These are phyloP conservation scores for Zygosaccharomyces sapae DNA, from an alignment of 1,139 yeast species.

Conservation along the genomic window DNA sequence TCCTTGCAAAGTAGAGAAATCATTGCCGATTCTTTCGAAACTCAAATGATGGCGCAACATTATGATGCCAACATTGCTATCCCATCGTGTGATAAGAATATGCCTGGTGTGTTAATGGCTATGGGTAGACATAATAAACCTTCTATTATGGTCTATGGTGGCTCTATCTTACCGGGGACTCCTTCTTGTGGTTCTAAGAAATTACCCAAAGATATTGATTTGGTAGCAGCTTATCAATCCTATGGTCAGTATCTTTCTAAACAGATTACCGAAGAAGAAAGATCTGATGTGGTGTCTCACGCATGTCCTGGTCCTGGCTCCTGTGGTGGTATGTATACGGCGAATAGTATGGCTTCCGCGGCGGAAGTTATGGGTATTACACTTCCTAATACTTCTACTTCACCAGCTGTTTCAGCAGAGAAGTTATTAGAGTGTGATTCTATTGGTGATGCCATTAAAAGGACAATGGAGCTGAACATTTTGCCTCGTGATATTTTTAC, in stretches of 20 bases:
- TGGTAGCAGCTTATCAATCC: conserved; percentile 93
- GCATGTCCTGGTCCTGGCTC: conserved; percentile 99
- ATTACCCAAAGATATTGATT: conserved; percentile 72
- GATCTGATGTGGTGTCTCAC: conserved; percentile 78
- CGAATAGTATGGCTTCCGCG: conserved; percentile 97
- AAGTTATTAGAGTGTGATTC: conserved; percentile 77
- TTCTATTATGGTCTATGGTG: conserved; percentile 94
- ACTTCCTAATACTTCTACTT: conserved; percentile 87
- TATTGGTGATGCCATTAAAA: conserved; percentile 79
- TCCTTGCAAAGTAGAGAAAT: conserved; percentile 91
- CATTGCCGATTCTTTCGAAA: conserved; percentile 93
- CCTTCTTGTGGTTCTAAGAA: conserved; percentile 63
- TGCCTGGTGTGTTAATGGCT: conserved; percentile 97
- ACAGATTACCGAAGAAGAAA: conserved; percentile 69
- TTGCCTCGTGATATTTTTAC: conserved; percentile 92
- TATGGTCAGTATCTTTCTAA: conserved; percentile 87
- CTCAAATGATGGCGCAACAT: conserved; percentile 88
- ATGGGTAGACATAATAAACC: conserved; percentile 98
- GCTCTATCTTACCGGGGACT: conserved; percentile 84
- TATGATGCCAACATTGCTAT: conserved; percentile 90
- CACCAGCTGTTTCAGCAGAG: conserved; percentile 80
- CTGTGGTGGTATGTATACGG: conserved; percentile 99
- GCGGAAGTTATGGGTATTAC: conserved; percentile 96
- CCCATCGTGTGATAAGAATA: conserved; percentile 95
- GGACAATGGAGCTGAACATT: conserved; percentile 67